These are phyloP conservation scores for Phytopythium oedochilum DNA, from an alignment of 352 stramenopile genomes.

Conservation along the genomic window DNA sequence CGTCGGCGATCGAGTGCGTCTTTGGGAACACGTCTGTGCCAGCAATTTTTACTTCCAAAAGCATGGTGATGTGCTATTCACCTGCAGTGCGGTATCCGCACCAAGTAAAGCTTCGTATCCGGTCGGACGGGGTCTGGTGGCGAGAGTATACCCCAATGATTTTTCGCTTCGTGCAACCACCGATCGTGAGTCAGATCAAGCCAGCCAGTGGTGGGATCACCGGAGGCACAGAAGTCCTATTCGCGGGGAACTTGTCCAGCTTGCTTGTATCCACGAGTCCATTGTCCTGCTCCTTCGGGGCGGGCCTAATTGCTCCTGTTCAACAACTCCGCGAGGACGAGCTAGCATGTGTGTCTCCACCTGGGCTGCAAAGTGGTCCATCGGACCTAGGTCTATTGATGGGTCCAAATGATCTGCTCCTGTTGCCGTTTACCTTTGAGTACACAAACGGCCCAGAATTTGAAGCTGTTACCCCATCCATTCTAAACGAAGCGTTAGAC, in stretches of 20 bases:
- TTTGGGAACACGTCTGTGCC: slow-evolving; percentile 22
- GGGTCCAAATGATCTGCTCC: slow-evolving; percentile 11
- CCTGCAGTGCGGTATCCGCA: slow-evolving; percentile 10
- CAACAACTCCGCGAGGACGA: slow-evolving; percentile 6
- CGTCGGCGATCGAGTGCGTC: slow-evolving; percentile 17
- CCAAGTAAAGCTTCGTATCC: slow-evolving; percentile 11
- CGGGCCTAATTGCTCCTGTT: slow-evolving; percentile 2
- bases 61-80: slow-evolving; percentile 23
- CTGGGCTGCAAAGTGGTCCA: neutral
- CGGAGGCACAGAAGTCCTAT: slow-evolving; percentile 23
- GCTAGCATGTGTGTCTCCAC: slow-evolving; percentile 22
- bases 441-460: slow-evolving; percentile 20
- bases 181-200: slow-evolving; percentile 12
- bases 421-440: slow-evolving; percentile 23
- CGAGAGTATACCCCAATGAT: slow-evolving; percentile 5
- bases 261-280: neutral
- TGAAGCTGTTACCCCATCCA: slow-evolving; percentile 10
- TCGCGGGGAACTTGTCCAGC: slow-evolving; percentile 24
- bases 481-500: slow-evolving; percentile 16
- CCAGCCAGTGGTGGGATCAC: slow-evolving; percentile 15
- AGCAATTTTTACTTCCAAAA: slow-evolving; percentile 19
- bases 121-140: slow-evolving; percentile 10
- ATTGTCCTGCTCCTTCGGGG: slow-evolving; percentile 33
- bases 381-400: slow-evolving; percentile 27
- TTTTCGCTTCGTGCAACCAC: slow-evolving; percentile 19